Evolutionary conservation across 2,329 filamentous ascomycete species (phyloP).

Genomic region (Cladosporium sp.): DNA sequence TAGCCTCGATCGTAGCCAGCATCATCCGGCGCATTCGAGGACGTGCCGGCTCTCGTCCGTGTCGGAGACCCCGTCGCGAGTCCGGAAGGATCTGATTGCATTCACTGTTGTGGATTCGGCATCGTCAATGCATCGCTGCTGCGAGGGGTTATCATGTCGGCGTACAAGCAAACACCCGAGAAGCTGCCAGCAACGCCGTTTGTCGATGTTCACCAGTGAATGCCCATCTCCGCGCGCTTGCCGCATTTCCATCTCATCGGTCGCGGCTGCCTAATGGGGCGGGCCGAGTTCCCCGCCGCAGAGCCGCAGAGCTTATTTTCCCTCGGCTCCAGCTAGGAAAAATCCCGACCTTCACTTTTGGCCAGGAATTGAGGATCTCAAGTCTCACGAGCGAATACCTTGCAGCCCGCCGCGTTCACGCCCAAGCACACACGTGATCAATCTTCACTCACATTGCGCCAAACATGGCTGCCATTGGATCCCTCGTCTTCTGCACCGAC

Average conservation of each 20-base stretch:
- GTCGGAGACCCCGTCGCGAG: too few species aligned
- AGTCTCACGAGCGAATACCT: not conserved
- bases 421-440: not conserved
- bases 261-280: not conserved
- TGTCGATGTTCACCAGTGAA: conserved; percentile 2
- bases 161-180: conserved; percentile 1
- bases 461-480: conserved; percentile 80
- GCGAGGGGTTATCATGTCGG: not conserved
- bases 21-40: conserved; percentile 10
- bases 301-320: not conserved
- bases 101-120: too few species aligned
- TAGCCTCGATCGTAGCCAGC: not conserved
- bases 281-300: conserved; percentile 2
- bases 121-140: too few species aligned
- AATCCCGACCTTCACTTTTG: not conserved
- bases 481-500: conserved; percentile 84
- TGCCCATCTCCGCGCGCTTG: conserved; percentile 3
- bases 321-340: not conserved
- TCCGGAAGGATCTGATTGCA: too few species aligned
- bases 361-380: not conserved
- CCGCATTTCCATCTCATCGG: conserved; percentile 1
- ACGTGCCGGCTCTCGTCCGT: not conserved
- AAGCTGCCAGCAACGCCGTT: conserved; percentile 1
- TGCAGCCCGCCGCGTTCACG: not conserved
- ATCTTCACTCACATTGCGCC: not conserved